These are phyloP conservation scores for Trichoderma arundinaceum DNA, from an alignment of 2,329 filamentous ascomycete species.

Conservation along the genomic window DNA sequence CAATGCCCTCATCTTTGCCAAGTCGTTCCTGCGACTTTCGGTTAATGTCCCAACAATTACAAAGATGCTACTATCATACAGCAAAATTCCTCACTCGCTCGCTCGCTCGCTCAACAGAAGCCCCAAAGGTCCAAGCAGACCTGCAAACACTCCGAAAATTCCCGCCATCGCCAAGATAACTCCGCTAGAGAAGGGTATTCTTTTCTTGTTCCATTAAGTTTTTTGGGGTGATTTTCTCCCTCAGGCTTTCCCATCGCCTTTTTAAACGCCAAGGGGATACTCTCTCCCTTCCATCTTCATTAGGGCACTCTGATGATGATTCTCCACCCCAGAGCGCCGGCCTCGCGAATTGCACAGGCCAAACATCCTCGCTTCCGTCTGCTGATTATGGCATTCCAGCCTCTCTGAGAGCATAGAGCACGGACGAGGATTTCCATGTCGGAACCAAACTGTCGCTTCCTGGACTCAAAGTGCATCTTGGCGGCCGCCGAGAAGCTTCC, in stretches of 20 bases:
- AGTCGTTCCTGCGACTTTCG: constrained; percentile 21
- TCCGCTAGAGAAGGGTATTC: constrained; percentile 18
- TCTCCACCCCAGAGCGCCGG: constrained; percentile 70
- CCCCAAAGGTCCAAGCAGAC: background rate
- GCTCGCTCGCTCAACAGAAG: constrained; percentile 18
- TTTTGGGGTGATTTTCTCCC: background rate
- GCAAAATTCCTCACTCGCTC: constrained; percentile 16
- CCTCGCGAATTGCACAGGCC: constrained; percentile 76
- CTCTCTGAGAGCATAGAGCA: constrained; percentile 74
- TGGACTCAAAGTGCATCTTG: constrained; percentile 62
- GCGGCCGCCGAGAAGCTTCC: constrained; percentile 51
- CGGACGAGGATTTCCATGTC: constrained; percentile 73
- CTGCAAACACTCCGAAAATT: constrained; percentile 17
- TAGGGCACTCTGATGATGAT: constrained; percentile 67
- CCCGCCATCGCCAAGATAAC: constrained; percentile 16
- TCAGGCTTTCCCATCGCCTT: background rate
- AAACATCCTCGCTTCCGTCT: constrained; percentile 71
- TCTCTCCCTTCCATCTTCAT: background rate
- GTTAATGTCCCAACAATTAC: constrained; percentile 17
- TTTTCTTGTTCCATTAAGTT: constrained; percentile 12
- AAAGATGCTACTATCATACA: constrained; percentile 29
- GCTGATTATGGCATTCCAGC: constrained; percentile 75
- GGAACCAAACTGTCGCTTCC: constrained; percentile 64
- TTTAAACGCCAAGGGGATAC: background rate
- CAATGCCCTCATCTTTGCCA: background rate